Base-by-base conservation (phyloP, 192 early-diverging fungal genomes). In the Mycoemilia scoparia region DNA sequence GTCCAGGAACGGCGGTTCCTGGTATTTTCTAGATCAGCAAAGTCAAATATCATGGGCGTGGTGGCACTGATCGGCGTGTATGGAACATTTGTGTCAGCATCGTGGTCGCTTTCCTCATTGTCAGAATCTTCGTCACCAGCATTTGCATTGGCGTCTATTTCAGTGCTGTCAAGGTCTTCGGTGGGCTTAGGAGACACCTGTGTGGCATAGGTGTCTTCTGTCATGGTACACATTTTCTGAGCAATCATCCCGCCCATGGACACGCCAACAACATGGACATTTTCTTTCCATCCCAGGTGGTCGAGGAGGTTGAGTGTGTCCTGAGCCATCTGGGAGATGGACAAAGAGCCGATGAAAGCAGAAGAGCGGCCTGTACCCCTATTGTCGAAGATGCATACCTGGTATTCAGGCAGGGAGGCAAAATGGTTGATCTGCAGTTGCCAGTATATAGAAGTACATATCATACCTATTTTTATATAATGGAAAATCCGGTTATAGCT, bases 211-310 rank as follows among this genome's bases (percentile, higher is more conserved):
- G 53, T 49, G 9, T 50, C 33, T 1, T 72, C 68, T 3, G 58
- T 56, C 18, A 70, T 48, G 17, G 64, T 21, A 8, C 57, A 67
- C 35, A 87, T 43, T 38, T 87, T 79, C 38, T 79, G 70, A 0
- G 78, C 55, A 32, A 91, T 77, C 87, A 87, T 91, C 15, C 79
- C 79, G 13, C 85, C 83, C 69, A 90, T 64, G 0, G 81, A 84
- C 3, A 87, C 60, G 4, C 87, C 87, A 24, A 76, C 74, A n/a
- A 87, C 13, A 45, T 84, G 76, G 13, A 87, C 57, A 22, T 73
- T 41, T 5, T 51, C 32, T 1, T 32, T 65, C 87, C 87, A 91
- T 0, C 67, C 79, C 9, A 87, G 41, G n/a, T 68, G 66, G 32
- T 70, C 70, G 36, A 87, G 50, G 12, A 91, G 51, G 7, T 68